phyloP scores from a whole-genome alignment of 139 green algal species.

The Coccomyxa sp. region DNA sequence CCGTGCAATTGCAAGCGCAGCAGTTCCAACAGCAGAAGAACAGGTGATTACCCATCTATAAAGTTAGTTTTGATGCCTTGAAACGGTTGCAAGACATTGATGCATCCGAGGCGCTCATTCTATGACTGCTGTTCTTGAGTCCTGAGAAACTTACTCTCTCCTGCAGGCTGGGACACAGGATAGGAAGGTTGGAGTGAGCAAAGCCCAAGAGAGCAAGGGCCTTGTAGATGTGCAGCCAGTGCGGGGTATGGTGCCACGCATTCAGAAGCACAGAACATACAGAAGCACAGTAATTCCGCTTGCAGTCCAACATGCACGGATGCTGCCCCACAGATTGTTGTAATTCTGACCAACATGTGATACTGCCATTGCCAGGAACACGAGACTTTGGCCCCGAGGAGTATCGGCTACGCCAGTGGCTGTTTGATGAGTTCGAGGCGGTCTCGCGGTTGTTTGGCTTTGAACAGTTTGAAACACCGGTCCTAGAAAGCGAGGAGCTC shows the following conservation, averaged over 20 bases:
- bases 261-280: background rate
- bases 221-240: conserved; percentile 58
- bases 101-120: no score
- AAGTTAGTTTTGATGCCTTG: no score
- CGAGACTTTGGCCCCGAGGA: conserved; percentile 95
- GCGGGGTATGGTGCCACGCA: conserved; percentile 1
- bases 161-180: conserved; percentile 14
- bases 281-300: background rate
- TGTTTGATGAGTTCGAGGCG: conserved; percentile 80
- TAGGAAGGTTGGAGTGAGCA: conserved; percentile 23
- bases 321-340: background rate
- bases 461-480: conserved; percentile 91
- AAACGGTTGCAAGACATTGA: no score
- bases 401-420: conserved; percentile 87
- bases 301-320: background rate
- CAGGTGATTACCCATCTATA: no score
- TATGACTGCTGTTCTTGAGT: no score
- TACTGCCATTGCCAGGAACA: conserved; percentile 54
- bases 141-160: background rate
- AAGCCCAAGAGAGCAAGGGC: conserved; percentile 12
- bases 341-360: background rate
- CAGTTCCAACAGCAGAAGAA: no score
- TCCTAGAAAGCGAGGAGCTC: conserved; percentile 96
- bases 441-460: conserved; percentile 79
- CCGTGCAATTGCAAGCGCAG: no score